These are phyloP conservation scores for Thermochaetoides thermophila DNA, from an alignment of 495 filamentous ascomycete genomes.

Conservation along the genomic window DNA sequence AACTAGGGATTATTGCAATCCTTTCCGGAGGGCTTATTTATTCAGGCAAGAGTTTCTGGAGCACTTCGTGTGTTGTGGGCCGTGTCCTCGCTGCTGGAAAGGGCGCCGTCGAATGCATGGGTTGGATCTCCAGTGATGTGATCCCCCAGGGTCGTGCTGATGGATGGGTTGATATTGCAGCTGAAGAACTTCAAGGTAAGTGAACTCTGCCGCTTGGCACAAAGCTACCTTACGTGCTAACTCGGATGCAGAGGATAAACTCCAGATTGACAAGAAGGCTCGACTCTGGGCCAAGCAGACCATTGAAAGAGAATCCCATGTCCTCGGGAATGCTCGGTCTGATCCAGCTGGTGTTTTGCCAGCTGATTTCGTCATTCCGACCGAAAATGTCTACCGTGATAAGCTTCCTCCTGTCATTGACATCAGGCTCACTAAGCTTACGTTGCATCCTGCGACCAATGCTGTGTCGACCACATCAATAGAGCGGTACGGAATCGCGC, in stretches of 20 bases:
- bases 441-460: constrained; percentile 20
- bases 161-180: constrained; percentile 51
- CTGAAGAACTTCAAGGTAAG: constrained; percentile 34
- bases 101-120: constrained; percentile 59
- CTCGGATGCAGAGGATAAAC: constrained; percentile 26
- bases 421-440: constrained; percentile 31
- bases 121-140: constrained; percentile 53
- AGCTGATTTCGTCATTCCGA: constrained; percentile 42
- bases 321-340: constrained; percentile 38
- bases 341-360: constrained; percentile 33
- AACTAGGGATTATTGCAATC: constrained; percentile 53
- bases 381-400: constrained; percentile 34
- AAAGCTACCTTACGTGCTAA: background rate
- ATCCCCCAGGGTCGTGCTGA: constrained; percentile 35
- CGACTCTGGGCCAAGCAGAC: constrained; percentile 31
- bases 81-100: constrained; percentile 53
- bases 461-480: constrained; percentile 23
- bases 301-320: constrained; percentile 36
- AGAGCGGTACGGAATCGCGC: constrained; percentile 19
- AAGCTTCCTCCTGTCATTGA: constrained; percentile 21
- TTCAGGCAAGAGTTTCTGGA: constrained; percentile 62
- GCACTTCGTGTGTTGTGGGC: constrained; percentile 60
- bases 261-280: constrained; percentile 28
- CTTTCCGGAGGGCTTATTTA: constrained; percentile 71
- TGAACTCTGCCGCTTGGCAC: background rate